Percentiles rank a stretch among this genome's conserved stretches.
phyloP scores from a whole-genome alignment of 805 yeast species.

The Lipomyces yamadae region DNA sequence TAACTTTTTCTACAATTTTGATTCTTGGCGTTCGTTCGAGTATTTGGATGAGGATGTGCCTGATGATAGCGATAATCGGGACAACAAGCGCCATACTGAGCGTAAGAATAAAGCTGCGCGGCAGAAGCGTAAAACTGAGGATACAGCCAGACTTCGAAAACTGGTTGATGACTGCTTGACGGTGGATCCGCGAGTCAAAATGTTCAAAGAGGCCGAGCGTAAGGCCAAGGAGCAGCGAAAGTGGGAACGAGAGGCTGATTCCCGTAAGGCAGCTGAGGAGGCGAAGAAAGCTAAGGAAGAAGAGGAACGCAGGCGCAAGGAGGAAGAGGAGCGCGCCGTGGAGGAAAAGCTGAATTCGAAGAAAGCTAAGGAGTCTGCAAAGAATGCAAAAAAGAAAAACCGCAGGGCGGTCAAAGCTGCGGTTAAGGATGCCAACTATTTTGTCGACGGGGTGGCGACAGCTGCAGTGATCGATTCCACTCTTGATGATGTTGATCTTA shows the following conservation, averaged over 20 bases:
- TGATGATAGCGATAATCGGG: conserved; percentile 98
- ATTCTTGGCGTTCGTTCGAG: conserved; percentile 98
- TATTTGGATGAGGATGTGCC: conserved; percentile 99
- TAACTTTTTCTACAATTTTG: conserved; percentile 89
- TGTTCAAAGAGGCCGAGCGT: conserved; percentile 92
- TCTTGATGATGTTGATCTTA: conserved; percentile 70
- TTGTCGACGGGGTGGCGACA: conserved; percentile 61
- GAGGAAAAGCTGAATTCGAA: conserved; percentile 76
- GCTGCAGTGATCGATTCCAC: conserved; percentile 59
- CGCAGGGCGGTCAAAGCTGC: conserved; percentile 83
- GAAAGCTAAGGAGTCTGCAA: conserved; percentile 95
- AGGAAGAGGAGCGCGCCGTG: conserved; percentile 70
- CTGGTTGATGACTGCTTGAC: conserved; percentile 83
- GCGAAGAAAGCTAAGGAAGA: conserved; percentile 85
- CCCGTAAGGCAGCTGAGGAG: conserved; percentile 93
- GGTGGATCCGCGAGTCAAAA: conserved; percentile 94
- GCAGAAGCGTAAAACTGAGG: conserved; percentile 97
- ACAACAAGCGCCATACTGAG: conserved; percentile 97
- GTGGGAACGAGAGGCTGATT: conserved; percentile 98
- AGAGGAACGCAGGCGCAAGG: conserved; percentile 78
- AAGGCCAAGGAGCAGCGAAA: conserved; percentile 91
- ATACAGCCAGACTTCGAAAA: conserved; percentile 84
- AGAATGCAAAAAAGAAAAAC: conserved; percentile 90
- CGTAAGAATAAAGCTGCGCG: conserved; percentile 96
- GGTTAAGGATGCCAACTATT: conserved; percentile 82